Evolutionary conservation across 352 stramenopile genomes (phyloP), one percentile per base, ranked within the genome.

Genomic region (Phytophthora agathidicida): DNA sequence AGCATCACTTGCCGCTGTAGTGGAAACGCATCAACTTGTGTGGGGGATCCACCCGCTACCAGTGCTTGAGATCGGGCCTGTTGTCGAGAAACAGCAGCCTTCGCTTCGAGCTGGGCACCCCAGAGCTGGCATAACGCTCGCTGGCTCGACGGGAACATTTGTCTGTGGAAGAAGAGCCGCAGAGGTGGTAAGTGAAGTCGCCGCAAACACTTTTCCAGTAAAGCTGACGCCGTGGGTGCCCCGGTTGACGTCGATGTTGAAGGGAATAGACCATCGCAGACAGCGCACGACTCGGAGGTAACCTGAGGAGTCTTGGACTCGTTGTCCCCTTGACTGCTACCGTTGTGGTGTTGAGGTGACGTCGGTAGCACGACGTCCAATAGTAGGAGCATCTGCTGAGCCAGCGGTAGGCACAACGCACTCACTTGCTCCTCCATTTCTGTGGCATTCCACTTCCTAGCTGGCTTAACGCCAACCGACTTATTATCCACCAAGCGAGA

Each of bases 91-190:
- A 92, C 80, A 0, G 83, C 83, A n/a, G 80, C 78, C 44, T 83
- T 85, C 13, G 80, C 74, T 58, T 93, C 80, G 17, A 91, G 67
- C 41, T 93, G 80, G 16, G 83, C 83, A 1, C 65, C 75, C 83
- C 83, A 93, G 16, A 91, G 65, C 48, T 93, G 65, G n/a, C 80
- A 91, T 17, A 93, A 58, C 2, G 64, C 59, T 16, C 83, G 78
- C 37, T 93, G 83, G 20, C 68, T 67, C 2, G 66, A 57, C 0
- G 83, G 66, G 46, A 93, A 89, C 28, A 83, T 80, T 17, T 89
- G 68, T 7, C 44, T 61, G 23, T 80, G 70, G 53, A 93, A 93
- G 32, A 93, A 89, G 13, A 83, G 60, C 13, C 75, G 75, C n/a
- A 93, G 51, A 20, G 80, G 80, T 3, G 80, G 83, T 28, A 93